These are phyloP conservation scores for Sugiyamaella pinicola DNA, from an alignment of 1,139 yeast genomes.

Conservation along the genomic window DNA sequence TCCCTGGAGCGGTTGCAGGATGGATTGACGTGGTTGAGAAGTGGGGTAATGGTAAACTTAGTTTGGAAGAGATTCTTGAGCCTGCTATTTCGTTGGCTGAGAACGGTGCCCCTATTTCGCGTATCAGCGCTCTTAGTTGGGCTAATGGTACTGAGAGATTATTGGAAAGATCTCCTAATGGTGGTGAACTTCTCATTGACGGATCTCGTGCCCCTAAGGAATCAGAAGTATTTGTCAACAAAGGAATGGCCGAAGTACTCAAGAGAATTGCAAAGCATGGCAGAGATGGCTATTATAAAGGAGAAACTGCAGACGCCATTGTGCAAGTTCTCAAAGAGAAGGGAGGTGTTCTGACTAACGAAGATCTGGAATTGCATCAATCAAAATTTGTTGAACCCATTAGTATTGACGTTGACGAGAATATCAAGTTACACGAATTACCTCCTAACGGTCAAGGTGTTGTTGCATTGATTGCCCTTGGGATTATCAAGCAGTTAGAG, in stretches of 20 bases:
- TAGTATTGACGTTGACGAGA: conserved; percentile 45
- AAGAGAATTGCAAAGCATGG: conserved; percentile 58
- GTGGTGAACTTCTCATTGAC: conserved; percentile 47
- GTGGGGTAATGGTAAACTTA: conserved; percentile 75
- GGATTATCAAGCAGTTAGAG: conserved; percentile 60
- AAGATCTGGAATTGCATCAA: conserved; percentile 59
- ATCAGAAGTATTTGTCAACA: conserved; percentile 63
- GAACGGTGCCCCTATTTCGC: conserved; percentile 65
- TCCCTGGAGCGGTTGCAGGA: conserved; percentile 79
- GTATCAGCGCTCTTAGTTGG: conserved; percentile 62
- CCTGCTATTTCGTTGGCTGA: conserved; percentile 77
- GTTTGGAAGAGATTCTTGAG: conserved; percentile 58
- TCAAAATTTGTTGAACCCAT: conserved; percentile 68
- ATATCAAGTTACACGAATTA: conserved; percentile 61
- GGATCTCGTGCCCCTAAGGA: conserved; percentile 52
- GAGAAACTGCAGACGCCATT: conserved; percentile 66
- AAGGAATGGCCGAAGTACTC: conserved; percentile 56
- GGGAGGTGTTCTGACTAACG: conserved; percentile 58
- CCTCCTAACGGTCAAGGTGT: conserved; percentile 86
- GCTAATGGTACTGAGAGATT: conserved; percentile 46
- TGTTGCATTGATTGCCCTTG: conserved; percentile 69
- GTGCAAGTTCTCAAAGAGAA: conserved; percentile 53
- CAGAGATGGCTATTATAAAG: conserved; percentile 66
- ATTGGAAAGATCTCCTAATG: conserved; percentile 41
- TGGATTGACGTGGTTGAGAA: conserved; percentile 68